Evolutionary conservation across 2,329 filamentous ascomycete genomes (phyloP).

Genomic region (Xenosphaeropsis pyriputrescens): DNA sequence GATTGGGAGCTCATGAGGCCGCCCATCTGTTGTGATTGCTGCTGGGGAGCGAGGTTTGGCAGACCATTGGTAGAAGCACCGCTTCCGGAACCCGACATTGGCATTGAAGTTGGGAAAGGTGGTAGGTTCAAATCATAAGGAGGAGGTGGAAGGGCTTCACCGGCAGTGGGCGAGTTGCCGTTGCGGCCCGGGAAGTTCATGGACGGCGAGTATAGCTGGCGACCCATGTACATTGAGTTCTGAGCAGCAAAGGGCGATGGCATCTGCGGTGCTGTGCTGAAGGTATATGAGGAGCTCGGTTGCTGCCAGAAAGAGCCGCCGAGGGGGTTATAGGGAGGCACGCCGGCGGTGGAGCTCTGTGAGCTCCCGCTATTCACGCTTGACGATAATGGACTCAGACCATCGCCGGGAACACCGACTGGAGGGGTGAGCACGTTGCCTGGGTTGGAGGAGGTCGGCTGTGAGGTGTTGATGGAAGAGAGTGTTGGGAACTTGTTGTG

Average conservation of each 20-base stretch:
- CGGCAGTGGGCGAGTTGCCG: slow-evolving; percentile 42
- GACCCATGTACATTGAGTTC: slow-evolving; percentile 24
- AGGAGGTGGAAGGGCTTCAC: slow-evolving; percentile 49
- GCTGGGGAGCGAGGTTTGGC: slow-evolving; percentile 19
- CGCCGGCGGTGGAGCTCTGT: slow-evolving; percentile 37
- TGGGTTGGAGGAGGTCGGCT: slow-evolving; percentile 19
- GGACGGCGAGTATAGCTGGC: slow-evolving; percentile 41
- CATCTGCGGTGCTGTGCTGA: slow-evolving; percentile 31
- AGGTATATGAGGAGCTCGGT: slow-evolving; percentile 31
- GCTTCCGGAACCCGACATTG: slow-evolving; percentile 36
- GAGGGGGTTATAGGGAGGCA: slow-evolving; percentile 40
- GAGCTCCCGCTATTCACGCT: slow-evolving; percentile 46
- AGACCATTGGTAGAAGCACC: slow-evolving; percentile 19
- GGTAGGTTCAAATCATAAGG: slow-evolving; percentile 54
- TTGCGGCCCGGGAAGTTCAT: slow-evolving; percentile 35
- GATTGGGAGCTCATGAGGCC: slow-evolving; percentile 33
- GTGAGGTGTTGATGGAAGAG: slow-evolving; percentile 25
- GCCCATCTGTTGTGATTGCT: slow-evolving; percentile 22
- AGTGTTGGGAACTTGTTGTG: slow-evolving; percentile 35
- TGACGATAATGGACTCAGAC: slow-evolving; percentile 45
- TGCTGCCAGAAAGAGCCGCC: slow-evolving; percentile 43
- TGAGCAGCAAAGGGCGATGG: slow-evolving; percentile 13
- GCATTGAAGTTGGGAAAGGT: slow-evolving; percentile 43
- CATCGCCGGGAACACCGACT: slow-evolving; percentile 38
- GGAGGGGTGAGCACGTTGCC: slow-evolving; percentile 25